A percentile compares a stretch with the other conserved stretches of the same genome.
Evolutionary conservation across 2,329 filamentous ascomycete genomes (phyloP).

Genomic region (Penicillium sp.): DNA sequence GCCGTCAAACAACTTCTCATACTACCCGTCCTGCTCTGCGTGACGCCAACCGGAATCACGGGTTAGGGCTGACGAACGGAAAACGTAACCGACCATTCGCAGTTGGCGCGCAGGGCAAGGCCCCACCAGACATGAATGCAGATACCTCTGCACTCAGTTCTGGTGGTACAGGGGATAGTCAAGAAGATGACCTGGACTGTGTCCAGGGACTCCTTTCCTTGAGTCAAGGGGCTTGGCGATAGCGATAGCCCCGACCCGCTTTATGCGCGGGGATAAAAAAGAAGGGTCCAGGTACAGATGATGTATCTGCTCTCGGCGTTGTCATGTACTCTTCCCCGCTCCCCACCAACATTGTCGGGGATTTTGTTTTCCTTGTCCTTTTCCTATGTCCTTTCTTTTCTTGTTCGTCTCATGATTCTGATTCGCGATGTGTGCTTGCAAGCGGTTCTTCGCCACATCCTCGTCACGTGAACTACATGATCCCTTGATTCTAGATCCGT

Average conservation of each 20-base stretch:
- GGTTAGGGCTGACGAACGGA: conserved; percentile 26
- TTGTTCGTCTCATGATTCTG: conserved; percentile 17
- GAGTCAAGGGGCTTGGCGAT: conserved; percentile 89
- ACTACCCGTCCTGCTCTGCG: conserved; percentile 45
- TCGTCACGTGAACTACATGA: conserved; percentile 26
- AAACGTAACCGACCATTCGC: conserved; percentile 30
- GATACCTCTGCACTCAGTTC: conserved; percentile 76
- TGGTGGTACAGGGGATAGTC: conserved; percentile 57
- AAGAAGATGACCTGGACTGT: conserved; percentile 80
- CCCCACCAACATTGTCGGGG: conserved; percentile 24
- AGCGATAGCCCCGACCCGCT: conserved; percentile 27
- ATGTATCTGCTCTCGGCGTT: conserved; percentile 1
- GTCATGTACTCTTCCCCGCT: conserved; percentile 5
- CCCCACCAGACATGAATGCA: conserved; percentile 50
- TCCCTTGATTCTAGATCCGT: conserved; percentile 12
- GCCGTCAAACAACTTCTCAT: conserved; percentile 33
- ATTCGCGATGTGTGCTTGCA: conserved; percentile 30
- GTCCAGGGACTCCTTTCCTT: conserved; percentile 85
- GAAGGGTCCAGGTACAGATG: not conserved
- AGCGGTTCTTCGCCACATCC: conserved; percentile 28
- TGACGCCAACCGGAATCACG: conserved; percentile 39
- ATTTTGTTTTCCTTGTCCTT: conserved; percentile 12
- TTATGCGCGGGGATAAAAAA: not conserved
- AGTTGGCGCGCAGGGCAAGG: conserved; percentile 36
- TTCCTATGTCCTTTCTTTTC: conserved; percentile 16